These are phyloP conservation scores for Suzukiozyma palmioleophila DNA, from an alignment of 1,139 yeast species.

Conservation along the genomic window DNA sequence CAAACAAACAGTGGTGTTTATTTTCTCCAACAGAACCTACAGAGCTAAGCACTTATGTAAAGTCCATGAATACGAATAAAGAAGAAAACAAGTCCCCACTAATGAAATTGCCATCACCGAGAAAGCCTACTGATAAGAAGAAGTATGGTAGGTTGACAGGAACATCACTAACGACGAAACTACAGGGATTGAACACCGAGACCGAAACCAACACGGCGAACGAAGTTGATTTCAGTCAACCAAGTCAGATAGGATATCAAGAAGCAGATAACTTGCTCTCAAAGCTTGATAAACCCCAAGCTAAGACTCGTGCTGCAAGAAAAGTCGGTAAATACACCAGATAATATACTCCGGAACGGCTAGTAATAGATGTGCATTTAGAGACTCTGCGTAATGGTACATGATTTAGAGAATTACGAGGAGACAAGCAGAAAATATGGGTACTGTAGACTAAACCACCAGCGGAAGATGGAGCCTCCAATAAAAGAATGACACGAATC, in stretches of 20 bases:
- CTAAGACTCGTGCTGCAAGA: slow-evolving; percentile 3
- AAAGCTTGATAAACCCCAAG: slow-evolving; percentile 15
- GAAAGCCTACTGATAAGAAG: slow-evolving; percentile 27
- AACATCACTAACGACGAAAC: slow-evolving; percentile 8
- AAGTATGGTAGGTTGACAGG: slow-evolving; percentile 32
- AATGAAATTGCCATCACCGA: slow-evolving; percentile 37
- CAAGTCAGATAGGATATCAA: slow-evolving; percentile 30
- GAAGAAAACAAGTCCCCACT: slow-evolving; percentile 19
- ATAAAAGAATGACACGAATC: too few relatives aligned
- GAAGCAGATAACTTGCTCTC: slow-evolving; percentile 24
- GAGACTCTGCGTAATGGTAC: too few relatives aligned
- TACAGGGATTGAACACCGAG: slow-evolving; percentile 4
- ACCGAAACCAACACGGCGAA: slow-evolving; percentile 4
- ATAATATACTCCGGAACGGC: not conserved
- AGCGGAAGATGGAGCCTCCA: too few relatives aligned
- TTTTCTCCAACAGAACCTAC: slow-evolving; percentile 34
- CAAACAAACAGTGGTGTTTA: slow-evolving; percentile 49
- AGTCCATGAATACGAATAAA: not conserved
- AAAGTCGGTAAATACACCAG: slow-evolving; percentile 3
- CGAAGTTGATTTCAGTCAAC: slow-evolving; percentile 13
- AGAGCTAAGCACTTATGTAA: not conserved
- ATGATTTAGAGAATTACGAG: too few relatives aligned
- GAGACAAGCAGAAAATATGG: too few relatives aligned
- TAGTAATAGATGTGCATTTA: not conserved
- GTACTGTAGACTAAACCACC: too few relatives aligned